Evolutionary conservation across 306 rosid genomes (phyloP).

Genomic region (Dalbergia cochinchinensis): DNA sequence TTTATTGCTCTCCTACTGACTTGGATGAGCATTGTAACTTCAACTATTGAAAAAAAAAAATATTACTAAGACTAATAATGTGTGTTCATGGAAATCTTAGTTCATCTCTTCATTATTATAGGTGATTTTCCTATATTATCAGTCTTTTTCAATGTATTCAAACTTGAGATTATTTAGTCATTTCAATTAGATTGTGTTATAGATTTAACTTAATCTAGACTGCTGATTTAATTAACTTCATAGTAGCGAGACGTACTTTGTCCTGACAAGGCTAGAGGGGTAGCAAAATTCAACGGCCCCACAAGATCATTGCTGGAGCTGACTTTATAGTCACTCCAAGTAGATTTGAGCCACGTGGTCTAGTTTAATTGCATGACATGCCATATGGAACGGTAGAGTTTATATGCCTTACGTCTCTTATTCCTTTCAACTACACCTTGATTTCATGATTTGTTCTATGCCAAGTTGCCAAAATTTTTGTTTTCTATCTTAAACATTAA

Average conservation of each 20-base stretch:
- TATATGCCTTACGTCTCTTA: not conserved
- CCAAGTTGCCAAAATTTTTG: not conserved
- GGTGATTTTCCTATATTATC: too few species aligned
- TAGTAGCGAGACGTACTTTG: constrained; percentile 53
- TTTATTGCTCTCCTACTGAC: too few species aligned
- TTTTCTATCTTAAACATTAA: constrained; percentile 3
- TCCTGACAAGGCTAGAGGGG: constrained; percentile 66
- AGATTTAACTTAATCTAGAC: too few species aligned
- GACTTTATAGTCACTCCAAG: constrained; percentile 76
- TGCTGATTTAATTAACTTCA: too few species aligned
- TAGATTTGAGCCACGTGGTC: constrained; percentile 92
- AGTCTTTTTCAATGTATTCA: too few species aligned
- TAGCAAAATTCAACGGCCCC: constrained; percentile 69
- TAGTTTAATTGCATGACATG: constrained; percentile 87
- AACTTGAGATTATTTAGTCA: too few species aligned
- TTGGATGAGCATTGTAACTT: too few species aligned
- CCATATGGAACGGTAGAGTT: constrained; percentile 76
- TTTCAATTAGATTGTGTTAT: too few species aligned
- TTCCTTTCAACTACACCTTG: constrained; percentile 16
- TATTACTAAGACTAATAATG: too few species aligned
- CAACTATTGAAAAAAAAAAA: too few species aligned
- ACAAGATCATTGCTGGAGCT: constrained; percentile 79
- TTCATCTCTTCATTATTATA: too few species aligned
- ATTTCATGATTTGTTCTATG: not conserved
- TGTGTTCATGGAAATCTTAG: too few species aligned